Evolutionary conservation across 176 grass and related monocot genomes (phyloP).

Genomic region (Rhynchospora pubera): DNA sequence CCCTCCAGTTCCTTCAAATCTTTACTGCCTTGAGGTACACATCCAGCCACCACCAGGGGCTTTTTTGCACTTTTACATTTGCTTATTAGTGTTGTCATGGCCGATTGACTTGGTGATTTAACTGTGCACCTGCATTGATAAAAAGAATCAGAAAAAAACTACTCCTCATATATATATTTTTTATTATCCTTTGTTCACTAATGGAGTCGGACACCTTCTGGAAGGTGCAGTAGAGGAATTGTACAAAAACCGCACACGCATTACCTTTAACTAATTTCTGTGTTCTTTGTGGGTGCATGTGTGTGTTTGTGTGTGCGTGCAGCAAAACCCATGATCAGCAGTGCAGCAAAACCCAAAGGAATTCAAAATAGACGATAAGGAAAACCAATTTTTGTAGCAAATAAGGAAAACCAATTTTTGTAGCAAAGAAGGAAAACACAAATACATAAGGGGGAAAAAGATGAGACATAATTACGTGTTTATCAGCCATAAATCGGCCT

Average conservation of each 20-base stretch:
- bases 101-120: slow-evolving; percentile 94
- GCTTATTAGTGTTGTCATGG: slow-evolving; percentile 81
- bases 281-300: no score
- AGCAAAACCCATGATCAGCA: no score
- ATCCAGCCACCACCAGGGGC: slow-evolving; percentile 89
- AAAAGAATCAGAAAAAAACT: not conserved
- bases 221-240: not conserved
- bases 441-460: not conserved
- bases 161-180: not conserved
- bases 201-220: not conserved
- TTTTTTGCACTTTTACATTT: slow-evolving; percentile 88
- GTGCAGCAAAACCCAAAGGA: not conserved
- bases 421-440: not conserved
- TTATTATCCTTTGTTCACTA: not conserved
- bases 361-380: not conserved
- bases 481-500: slow-evolving; percentile 93
- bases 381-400: no score
- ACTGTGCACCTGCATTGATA: slow-evolving; percentile 69
- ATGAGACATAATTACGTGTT: slow-evolving; percentile 53
- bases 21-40: slow-evolving; percentile 88
- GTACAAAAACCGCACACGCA: not conserved
- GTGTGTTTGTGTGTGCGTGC: not conserved
- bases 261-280: no score
- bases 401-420: not conserved
- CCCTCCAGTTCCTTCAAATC: slow-evolving; percentile 97